These are phyloP conservation scores for Pichia sp. DNA, from an alignment of 1,139 yeast genomes.

Conservation along the genomic window DNA sequence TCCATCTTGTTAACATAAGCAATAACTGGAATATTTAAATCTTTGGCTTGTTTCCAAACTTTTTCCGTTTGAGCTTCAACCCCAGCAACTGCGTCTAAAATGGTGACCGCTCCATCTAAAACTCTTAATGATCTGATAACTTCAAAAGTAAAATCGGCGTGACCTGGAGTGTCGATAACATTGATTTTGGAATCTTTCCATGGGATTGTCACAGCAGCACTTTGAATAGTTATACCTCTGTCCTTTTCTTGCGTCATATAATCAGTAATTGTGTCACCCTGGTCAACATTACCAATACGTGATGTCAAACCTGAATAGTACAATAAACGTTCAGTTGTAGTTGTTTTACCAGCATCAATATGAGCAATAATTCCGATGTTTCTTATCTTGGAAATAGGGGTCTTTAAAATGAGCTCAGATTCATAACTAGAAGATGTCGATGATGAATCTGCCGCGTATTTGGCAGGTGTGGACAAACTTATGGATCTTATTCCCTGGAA, in stretches of 20 bases:
- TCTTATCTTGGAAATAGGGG: constrained; percentile 32
- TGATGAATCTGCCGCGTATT: neutral
- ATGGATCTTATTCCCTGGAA: too few species aligned
- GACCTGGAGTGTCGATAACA: constrained; percentile 96
- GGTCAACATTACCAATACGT: constrained; percentile 87
- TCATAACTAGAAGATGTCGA: constrained; percentile 5
- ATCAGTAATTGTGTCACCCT: constrained; percentile 96
- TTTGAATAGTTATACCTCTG: constrained; percentile 92
- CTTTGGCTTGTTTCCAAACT: constrained; percentile 85
- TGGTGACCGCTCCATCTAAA: constrained; percentile 87
- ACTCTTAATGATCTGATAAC: constrained; percentile 85
- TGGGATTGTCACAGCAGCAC: constrained; percentile 89
- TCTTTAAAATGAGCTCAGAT: constrained; percentile 14
- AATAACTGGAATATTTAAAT: constrained; percentile 59
- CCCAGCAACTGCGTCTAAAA: constrained; percentile 93
- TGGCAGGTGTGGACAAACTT: neutral
- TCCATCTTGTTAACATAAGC: constrained; percentile 94
- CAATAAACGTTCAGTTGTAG: constrained; percentile 87
- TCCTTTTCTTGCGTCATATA: constrained; percentile 83
- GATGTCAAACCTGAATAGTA: constrained; percentile 77
- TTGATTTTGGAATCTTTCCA: constrained; percentile 78
- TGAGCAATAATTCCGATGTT: constrained; percentile 82
- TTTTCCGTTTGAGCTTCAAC: constrained; percentile 98
- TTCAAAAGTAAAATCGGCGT: constrained; percentile 95
- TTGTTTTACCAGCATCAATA: constrained; percentile 87